Conservation (phyloP, 148 eudicot genomes). For the Pharnaceum exiguum region DNA sequence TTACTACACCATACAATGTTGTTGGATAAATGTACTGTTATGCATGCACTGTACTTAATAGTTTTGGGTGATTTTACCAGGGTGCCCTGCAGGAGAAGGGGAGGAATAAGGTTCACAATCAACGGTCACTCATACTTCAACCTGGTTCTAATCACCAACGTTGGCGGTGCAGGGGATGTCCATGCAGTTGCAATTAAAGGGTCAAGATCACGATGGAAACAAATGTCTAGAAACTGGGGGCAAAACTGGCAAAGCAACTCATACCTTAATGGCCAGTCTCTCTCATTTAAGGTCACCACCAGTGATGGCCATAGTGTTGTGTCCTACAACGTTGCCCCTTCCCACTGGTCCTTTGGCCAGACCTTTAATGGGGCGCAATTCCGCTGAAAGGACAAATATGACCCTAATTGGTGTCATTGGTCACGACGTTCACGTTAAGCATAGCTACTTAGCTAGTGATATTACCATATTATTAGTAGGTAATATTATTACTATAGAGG, state of each 20-base stretch:
- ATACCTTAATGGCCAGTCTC: constrained; percentile 59
- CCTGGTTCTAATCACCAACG: constrained; percentile 66
- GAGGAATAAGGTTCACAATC: constrained; percentile 79
- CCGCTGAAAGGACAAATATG: constrained; percentile 11
- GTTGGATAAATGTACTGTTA: too few relatives aligned
- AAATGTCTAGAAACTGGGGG: constrained; percentile 84
- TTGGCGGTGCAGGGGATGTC: constrained; percentile 75
- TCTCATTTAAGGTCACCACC: constrained; percentile 63
- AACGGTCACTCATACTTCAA: constrained; percentile 85
- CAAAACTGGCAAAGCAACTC: constrained; percentile 80
- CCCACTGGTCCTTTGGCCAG: constrained; percentile 61
- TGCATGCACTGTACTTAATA: too few relatives aligned
- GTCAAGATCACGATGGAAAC: constrained; percentile 51
- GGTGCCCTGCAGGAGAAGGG: constrained; percentile 67
- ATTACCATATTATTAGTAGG: neutral
- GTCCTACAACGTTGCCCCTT: constrained; percentile 52
- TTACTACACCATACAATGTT: too few relatives aligned
- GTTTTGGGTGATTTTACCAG: constrained; percentile 20
- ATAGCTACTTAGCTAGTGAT: neutral
- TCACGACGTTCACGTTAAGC: neutral
- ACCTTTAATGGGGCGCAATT: constrained; percentile 47
- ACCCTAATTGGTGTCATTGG: neutral
- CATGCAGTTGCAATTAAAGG: constrained; percentile 60
- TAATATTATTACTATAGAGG: too few relatives aligned
- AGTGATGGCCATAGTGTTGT: constrained; percentile 51